Conservation (phyloP, 1,139 yeast species). For the Arxiozyma slooffiae region DNA sequence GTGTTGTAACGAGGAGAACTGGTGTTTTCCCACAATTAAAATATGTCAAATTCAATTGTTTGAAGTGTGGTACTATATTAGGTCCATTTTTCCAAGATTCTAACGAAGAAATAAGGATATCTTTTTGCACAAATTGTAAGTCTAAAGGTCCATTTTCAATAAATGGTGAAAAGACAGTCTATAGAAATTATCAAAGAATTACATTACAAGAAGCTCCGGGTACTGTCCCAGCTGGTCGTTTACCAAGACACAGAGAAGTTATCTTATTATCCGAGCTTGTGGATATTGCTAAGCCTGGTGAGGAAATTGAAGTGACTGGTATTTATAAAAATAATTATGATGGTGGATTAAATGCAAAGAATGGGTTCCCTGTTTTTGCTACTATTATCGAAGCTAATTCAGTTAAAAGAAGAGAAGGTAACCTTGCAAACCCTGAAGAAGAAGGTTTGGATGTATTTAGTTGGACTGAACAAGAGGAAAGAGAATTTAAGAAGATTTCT, state of each 20-base stretch:
- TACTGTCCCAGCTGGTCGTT: constrained; percentile 93
- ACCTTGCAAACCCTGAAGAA: constrained; percentile 28
- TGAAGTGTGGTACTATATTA: constrained; percentile 78
- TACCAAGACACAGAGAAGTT: constrained; percentile 93
- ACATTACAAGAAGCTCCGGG: constrained; percentile 97
- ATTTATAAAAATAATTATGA: constrained; percentile 89
- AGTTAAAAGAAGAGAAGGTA: constrained; percentile 64
- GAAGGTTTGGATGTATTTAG: constrained; percentile 49
- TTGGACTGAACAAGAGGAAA: constrained; percentile 88
- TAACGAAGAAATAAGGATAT: constrained; percentile 69
- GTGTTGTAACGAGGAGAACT: constrained; percentile 95
- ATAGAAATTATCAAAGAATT: constrained; percentile 87
- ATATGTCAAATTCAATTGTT: constrained; percentile 88
- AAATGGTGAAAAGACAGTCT: constrained; percentile 85
- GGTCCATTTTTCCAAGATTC: constrained; percentile 95
- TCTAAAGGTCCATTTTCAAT: constrained; percentile 83
- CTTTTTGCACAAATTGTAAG: constrained; percentile 89
- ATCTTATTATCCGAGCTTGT: constrained; percentile 85
- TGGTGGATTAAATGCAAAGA: constrained; percentile 84
- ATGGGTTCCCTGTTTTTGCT: constrained; percentile 96
- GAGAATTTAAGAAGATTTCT: constrained; percentile 68
- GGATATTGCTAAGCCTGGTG: constrained; percentile 94
- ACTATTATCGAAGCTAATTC: constrained; percentile 90
- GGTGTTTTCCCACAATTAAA: constrained; percentile 97
- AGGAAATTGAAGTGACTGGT: constrained; percentile 89